Conservation (phyloP, 2,329 filamentous ascomycete species). For the Fusarium annulatum region DNA sequence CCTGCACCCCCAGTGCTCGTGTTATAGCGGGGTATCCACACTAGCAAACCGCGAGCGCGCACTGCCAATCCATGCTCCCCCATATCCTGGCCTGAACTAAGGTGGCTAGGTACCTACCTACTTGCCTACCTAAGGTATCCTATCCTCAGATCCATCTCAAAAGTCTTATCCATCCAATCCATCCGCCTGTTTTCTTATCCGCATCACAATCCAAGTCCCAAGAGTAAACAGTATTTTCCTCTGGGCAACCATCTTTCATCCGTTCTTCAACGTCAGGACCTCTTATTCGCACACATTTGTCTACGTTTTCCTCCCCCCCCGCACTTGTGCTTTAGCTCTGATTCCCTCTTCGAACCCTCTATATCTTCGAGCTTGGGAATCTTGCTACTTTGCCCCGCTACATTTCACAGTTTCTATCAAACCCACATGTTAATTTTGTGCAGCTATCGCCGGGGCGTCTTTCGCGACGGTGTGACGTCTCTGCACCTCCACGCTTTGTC, state of each 20-base stretch:
- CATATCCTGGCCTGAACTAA: conserved; percentile 29
- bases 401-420: conserved; percentile 43
- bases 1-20: conserved; percentile 36
- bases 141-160: conserved; percentile 39
- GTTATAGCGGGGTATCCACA: conserved; percentile 51
- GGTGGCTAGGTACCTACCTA: neutral
- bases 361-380: conserved; percentile 25
- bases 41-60: conserved; percentile 48
- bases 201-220: conserved; percentile 36
- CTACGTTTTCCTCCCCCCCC: neutral
- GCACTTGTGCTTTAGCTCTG: conserved; percentile 22
- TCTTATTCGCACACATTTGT: conserved; percentile 29
- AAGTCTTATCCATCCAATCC: conserved; percentile 31
- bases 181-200: conserved; percentile 36
- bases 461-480: conserved; percentile 63
- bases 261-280: conserved; percentile 9
- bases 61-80: conserved; percentile 49
- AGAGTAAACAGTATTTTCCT: conserved; percentile 32
- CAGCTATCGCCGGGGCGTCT: conserved; percentile 65
- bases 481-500: conserved; percentile 58
- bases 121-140: neutral
- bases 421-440: conserved; percentile 68
- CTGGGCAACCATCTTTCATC: conserved; percentile 21
- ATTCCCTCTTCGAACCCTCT: conserved; percentile 18
- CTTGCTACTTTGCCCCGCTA: conserved; percentile 34